Conservation (phyloP, 768 basidiomycete species). For the Crassisporium funariophilum region DNA sequence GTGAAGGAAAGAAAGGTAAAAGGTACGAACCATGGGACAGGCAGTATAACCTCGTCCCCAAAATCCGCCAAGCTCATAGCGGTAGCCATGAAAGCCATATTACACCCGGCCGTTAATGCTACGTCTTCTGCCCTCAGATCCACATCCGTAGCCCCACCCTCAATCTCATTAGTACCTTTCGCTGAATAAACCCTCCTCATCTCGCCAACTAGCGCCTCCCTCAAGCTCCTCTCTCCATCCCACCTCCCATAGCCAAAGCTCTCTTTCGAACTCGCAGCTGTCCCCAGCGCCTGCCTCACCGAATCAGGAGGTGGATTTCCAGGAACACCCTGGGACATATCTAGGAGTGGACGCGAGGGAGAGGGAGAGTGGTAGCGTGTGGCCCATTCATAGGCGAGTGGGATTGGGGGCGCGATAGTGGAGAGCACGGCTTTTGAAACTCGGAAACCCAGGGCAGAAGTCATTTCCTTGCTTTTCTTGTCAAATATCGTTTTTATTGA, state of each 20-base stretch:
- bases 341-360: slow-evolving; percentile 53
- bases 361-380: slow-evolving; percentile 42
- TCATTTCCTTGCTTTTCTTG: no score
- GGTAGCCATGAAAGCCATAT: slow-evolving; percentile 66
- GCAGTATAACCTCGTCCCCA: slow-evolving; percentile 73
- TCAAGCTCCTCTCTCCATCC: slow-evolving; percentile 56
- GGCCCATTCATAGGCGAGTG: slow-evolving; percentile 63
- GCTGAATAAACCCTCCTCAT: slow-evolving; percentile 61
- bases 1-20: slow-evolving; percentile 1
- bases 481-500: no score
- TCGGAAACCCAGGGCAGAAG: slow-evolving; percentile 29
- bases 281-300: slow-evolving; percentile 51
- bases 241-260: slow-evolving; percentile 60
- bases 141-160: no score
- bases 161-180: no score
- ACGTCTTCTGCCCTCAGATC: slow-evolving; percentile 59
- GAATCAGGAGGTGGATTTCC: slow-evolving; percentile 59
- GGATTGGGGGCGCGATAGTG: slow-evolving; percentile 54
- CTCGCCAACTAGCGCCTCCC: slow-evolving; percentile 57
- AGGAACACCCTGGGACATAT: slow-evolving; percentile 78
- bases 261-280: slow-evolving; percentile 41
- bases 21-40: slow-evolving; percentile 61
- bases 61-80: slow-evolving; percentile 67
- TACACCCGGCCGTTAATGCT: slow-evolving; percentile 72
- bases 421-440: slow-evolving; percentile 43